These are phyloP conservation scores for Neltuma alba DNA, from an alignment of 306 rosid genomes.

Conservation along the genomic window DNA sequence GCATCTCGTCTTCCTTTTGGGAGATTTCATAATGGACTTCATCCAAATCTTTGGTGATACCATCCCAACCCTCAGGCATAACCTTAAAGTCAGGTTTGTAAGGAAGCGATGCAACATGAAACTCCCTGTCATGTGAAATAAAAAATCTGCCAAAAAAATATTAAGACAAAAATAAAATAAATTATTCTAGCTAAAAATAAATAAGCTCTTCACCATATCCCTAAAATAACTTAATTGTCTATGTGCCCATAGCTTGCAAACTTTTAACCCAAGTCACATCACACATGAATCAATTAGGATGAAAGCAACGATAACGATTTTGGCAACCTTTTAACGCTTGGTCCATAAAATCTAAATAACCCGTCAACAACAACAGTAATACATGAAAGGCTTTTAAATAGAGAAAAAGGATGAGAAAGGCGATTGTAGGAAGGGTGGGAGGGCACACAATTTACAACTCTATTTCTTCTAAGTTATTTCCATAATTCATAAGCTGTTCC, in stretches of 20 bases:
- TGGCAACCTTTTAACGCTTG: not conserved
- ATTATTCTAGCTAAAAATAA: not conserved
- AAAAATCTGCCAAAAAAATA: conserved; percentile 66
- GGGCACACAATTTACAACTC: not conserved
- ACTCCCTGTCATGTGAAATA: conserved; percentile 84
- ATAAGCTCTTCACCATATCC: not conserved
- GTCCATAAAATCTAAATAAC: not conserved
- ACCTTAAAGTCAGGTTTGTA: conserved; percentile 95
- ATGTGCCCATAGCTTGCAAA: not conserved
- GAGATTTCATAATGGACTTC: conserved; percentile 96
- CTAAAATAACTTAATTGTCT: not conserved
- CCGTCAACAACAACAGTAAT: not conserved
- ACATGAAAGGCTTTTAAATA: not conserved
- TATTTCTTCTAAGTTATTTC: not conserved
- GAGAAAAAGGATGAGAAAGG: not conserved
- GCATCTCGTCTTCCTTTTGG: conserved; percentile 85
- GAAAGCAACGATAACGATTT: not conserved
- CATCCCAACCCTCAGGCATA: conserved; percentile 99
- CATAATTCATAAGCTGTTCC: not conserved
- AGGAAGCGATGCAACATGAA: conserved; percentile 92
- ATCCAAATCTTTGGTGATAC: conserved; percentile 83
- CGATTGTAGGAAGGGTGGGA: not conserved
- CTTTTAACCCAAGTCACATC: not conserved
- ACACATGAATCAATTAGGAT: not conserved
- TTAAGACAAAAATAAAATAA: not conserved